Evolutionary conservation across 1,284 basidiomycete genomes (phyloP), one percentile per base, ranked within the genome.

Genomic region (Hypsizygus ulmarius): DNA sequence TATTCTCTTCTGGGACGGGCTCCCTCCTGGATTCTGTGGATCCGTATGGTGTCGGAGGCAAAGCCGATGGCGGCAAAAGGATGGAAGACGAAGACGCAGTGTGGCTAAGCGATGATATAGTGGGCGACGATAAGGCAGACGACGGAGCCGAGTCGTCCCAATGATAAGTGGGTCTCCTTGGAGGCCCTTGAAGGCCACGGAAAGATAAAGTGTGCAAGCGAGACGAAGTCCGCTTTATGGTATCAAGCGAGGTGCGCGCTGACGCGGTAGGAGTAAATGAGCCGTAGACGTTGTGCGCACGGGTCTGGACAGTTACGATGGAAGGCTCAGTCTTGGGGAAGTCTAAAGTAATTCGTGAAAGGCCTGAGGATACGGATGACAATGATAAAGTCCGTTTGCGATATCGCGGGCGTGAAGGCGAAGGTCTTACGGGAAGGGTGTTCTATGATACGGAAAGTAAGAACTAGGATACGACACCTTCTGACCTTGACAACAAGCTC

Each of bases 221-320:
- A n/a, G 36, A 21, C 29, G 52, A 55, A 19, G 43, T 43, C 18
- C 52, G 45, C 8, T 54, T 55, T 35, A 67, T 50, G 25, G 59
- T 47, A 15, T 61, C 56, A 27, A 70, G 52, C 8, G 55, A 58
- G 15, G 65, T 52, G 27, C 60, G 56, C n/a, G 69, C 72, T 25
- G 72, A 67, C 11, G 60, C 60, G 3, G 67, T 68, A 33, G 70
- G 71, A 1, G 72, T 70, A 53, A 81, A 81, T 8, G 79, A 76
- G 28, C 79, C 79, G 49, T 67, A 68, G 21, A 66, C 74, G 39
- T 65, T 61, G 16, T 68, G 55, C 15, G 68, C 64, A 30, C 64
- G 58, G 12, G 54, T 55, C 25, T 64, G 53, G 36, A 61, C 55
- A 8, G 63, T 50, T 41, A 64, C 55, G 47, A 64, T 43, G 15